Evolutionary conservation across 1,284 basidiomycete genomes (phyloP), one percentile per base, ranked within the genome.

Genomic region (Apiotrichum veenhuisii): DNA sequence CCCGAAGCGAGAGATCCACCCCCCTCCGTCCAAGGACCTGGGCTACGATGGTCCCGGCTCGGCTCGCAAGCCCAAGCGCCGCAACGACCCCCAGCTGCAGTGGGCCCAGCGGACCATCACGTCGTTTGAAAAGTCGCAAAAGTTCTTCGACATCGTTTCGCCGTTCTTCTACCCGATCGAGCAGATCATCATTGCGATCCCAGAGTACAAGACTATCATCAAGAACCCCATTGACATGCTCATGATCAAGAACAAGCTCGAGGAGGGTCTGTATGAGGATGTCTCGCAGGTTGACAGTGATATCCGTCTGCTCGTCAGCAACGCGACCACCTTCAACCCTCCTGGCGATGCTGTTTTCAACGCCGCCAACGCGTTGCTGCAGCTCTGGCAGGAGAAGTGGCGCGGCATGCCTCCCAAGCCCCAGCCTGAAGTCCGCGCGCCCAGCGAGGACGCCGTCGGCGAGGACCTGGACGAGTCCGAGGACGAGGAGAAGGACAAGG

Each of bases 1-100:
- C 22, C 95, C 95, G 0, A 97, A 97, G 79, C 89, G 95, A 52
- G 95, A 98, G 75, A 94, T 97, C 40, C 93, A 97, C 69, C 91
- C 94, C 14, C 94, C 94, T 20, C 87, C 92, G 17, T 87, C 92
- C 0, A 93, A 92, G 75, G 95, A 98, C 67, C 78, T 96, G 22
- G 84, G 88, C 0, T 96, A 93, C 72, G 89, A 92, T 68, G 82
- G 77, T 43, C 66, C 74, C n/a, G 67, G 63, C 30, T 51, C 65
- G 10, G 73, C 73, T 53, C 71, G 69, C 68, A 71, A 80, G 79
- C 55, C 70, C n/a, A 81, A 81, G 61, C 86, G 84, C 73, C 70
- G 73, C 54, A 85, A 84, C n/a, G 82, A 82, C 42, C 91, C 94
- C 66, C 94, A 98, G 77, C 80, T 98, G 58, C 87, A 86, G 69